phyloP scores from a whole-genome alignment of 2,329 filamentous ascomycete genomes.

The Hymenoscyphus linearis region DNA sequence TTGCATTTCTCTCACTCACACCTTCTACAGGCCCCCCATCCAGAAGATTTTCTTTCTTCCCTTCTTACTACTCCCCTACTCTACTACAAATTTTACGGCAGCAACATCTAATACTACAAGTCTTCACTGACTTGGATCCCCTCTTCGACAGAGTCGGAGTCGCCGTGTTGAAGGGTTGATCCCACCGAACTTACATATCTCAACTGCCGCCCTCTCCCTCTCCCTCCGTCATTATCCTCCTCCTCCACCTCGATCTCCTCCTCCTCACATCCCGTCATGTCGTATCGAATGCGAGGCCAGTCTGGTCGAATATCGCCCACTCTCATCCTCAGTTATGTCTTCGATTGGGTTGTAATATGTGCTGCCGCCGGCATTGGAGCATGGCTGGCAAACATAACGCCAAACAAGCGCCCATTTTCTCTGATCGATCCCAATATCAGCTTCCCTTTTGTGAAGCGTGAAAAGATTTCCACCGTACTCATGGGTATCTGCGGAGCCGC shows the following conservation, averaged over 20 bases:
- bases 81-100: not conserved
- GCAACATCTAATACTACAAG: not conserved
- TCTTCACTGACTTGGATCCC: not conserved
- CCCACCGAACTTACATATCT: not conserved
- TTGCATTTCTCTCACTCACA: not conserved
- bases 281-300: slow-evolving; percentile 13
- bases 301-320: slow-evolving; percentile 21
- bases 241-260: slow-evolving; percentile 6
- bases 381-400: slow-evolving; percentile 52
- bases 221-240: not conserved
- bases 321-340: slow-evolving; percentile 59
- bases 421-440: slow-evolving; percentile 70
- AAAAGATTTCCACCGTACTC: slow-evolving; percentile 65
- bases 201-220: not conserved
- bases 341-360: slow-evolving; percentile 69
- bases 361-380: slow-evolving; percentile 54
- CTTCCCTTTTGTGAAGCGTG: slow-evolving; percentile 64
- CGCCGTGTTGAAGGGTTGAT: not conserved
- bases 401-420: slow-evolving; percentile 66
- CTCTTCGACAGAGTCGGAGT: not conserved
- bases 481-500: slow-evolving; percentile 59
- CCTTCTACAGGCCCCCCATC: not conserved
- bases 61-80: not conserved
- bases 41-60: not conserved
- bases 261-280: not conserved